Base-by-base conservation (phyloP, 2,329 filamentous ascomycete genomes). In the Piedraia hortae region DNA sequence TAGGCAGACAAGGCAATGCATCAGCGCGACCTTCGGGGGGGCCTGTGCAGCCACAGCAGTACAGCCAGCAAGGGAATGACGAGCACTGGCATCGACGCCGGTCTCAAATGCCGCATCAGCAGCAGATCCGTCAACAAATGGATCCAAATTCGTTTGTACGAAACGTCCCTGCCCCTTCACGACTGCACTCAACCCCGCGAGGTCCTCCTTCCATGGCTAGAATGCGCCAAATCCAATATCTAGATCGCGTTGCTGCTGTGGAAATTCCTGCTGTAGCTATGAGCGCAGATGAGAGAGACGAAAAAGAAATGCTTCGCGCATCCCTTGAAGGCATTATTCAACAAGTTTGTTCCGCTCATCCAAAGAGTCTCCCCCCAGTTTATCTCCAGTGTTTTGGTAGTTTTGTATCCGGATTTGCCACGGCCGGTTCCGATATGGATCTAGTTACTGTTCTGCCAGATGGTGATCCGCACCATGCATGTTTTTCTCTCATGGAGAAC, bases 351-450 rank as follows among this genome's bases (percentile, higher is more conserved):
- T 39, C 47, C 4, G 41, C 49, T 5, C 45, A 56, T 5, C 41
- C 48, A 20, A 34, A 42, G 4, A 64, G 71, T 25, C 37, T 41
- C 3, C 54, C 12, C 38, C 48, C 6, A 59, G 58, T 22, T 57
- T 82, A n/a, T 23, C 51, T 88, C 8, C 63, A 63, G 33, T 75
- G 69, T 35, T 88, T 85, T 38, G 78, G 77, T 4, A 88, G 77
- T 39, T 53, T 88, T 20, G 61, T 62, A 10, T 80, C 77, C 7
- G 78, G 78, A 0, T 89, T 89, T 45, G 80, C 74, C 3, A 77
- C 73, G 6, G 72, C 72, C 34, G 63, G 65, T n/a, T 82, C 78
- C 1, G 78, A 90, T 10, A 77, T 90, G 69, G 80, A 91, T 43
- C 58, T 90, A 14, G 72, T 69, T 5, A 57, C 89, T 15, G 50